These are phyloP conservation scores for Bjerkandera adusta DNA, from an alignment of 1,284 basidiomycete species.

Conservation along the genomic window DNA sequence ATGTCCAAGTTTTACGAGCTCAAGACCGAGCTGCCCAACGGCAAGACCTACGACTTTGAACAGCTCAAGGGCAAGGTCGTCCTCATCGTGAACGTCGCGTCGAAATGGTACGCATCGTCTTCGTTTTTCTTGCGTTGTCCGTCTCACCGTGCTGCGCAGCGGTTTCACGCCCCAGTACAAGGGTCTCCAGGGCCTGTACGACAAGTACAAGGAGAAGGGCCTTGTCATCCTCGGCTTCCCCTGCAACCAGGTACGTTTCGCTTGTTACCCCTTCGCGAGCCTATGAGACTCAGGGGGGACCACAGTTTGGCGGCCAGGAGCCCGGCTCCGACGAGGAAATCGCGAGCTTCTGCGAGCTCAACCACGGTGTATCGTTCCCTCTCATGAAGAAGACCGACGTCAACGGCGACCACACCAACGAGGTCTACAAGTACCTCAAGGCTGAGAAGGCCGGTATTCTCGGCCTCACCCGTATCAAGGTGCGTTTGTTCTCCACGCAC, in stretches of 20 bases:
- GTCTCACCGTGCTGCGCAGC: constrained; percentile 35
- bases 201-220: constrained; percentile 79
- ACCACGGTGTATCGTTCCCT: constrained; percentile 84
- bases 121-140: background rate
- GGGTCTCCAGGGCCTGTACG: constrained; percentile 80
- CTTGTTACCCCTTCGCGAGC: no score
- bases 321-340: constrained; percentile 71
- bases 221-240: constrained; percentile 88
- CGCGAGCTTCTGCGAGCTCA: constrained; percentile 64
- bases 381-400: constrained; percentile 91
- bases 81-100: constrained; percentile 73
- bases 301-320: constrained; percentile 76
- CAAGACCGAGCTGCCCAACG: constrained; percentile 56
- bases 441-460: constrained; percentile 71
- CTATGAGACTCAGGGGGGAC: no score
- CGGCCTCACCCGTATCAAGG: constrained; percentile 78
- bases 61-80: constrained; percentile 75
- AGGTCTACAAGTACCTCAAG: constrained; percentile 88
- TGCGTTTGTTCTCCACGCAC: constrained; percentile 27
- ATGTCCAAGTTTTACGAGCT: constrained; percentile 52
- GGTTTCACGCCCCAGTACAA: constrained; percentile 91
- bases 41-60: constrained; percentile 56
- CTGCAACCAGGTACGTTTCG: constrained; percentile 75
- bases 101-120: constrained; percentile 53
- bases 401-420: constrained; percentile 78